A percentile compares a stretch with the other conserved stretches of the same genome.
These are phyloP conservation scores for Aspergillus ibericus DNA, from an alignment of 2,329 filamentous ascomycete species.

Conservation along the genomic window DNA sequence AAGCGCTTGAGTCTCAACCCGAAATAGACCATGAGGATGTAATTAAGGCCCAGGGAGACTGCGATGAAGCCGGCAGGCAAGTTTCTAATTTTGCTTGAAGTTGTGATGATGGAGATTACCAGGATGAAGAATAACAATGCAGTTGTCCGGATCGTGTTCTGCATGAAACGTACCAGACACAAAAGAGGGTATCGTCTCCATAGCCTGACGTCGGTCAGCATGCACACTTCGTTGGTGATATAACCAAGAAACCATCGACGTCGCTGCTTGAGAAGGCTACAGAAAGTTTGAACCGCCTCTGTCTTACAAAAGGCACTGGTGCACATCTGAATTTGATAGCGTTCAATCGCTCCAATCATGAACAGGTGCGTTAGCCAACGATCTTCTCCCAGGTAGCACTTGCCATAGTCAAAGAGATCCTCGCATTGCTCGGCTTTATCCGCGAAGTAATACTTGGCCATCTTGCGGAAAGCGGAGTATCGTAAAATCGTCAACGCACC, in stretches of 20 bases:
- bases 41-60: slow-evolving; percentile 89
- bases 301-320: slow-evolving; percentile 98
- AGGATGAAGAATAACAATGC: slow-evolving; percentile 93
- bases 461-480: slow-evolving; percentile 91
- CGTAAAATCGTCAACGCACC: slow-evolving; percentile 94
- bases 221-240: slow-evolving; percentile 96
- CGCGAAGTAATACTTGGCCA: slow-evolving; percentile 98
- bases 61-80: slow-evolving; percentile 92
- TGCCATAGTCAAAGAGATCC: slow-evolving; percentile 94
- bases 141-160: slow-evolving; percentile 94
- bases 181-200: slow-evolving; percentile 91
- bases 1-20: slow-evolving; percentile 80
- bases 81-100: slow-evolving; percentile 72
- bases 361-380: slow-evolving; percentile 97
- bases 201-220: slow-evolving; percentile 90
- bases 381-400: slow-evolving; percentile 93
- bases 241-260: slow-evolving; percentile 96
- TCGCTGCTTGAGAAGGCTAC: slow-evolving; percentile 85
- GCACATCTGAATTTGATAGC: slow-evolving; percentile 97
- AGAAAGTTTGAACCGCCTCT: slow-evolving; percentile 87
- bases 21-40: slow-evolving; percentile 95
- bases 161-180: slow-evolving; percentile 83
- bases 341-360: slow-evolving; percentile 93
- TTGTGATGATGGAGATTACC: slow-evolving; percentile 81
- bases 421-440: slow-evolving; percentile 95